Percentiles rank a stretch among this genome's conserved stretches.
Conservation (phyloP, 257 asterid genomes). For the Solanum peruvianum region DNA sequence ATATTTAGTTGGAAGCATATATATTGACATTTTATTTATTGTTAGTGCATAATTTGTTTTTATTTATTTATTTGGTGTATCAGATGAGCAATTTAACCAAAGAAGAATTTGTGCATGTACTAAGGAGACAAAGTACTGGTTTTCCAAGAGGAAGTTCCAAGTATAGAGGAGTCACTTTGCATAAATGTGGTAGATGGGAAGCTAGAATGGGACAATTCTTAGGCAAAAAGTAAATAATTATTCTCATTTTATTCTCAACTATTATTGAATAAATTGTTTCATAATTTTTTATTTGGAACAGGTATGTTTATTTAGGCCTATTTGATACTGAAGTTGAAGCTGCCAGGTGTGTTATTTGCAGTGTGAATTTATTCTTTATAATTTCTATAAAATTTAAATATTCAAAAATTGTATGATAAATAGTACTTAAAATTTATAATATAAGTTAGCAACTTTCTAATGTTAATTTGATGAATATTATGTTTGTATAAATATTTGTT, state of each 20-base stretch:
- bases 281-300: neutral
- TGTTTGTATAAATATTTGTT: no score
- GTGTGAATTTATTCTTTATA: neutral
- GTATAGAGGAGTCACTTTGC: constrained; percentile 81
- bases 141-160: constrained; percentile 83
- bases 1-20: neutral
- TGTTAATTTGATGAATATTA: neutral
- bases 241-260: neutral
- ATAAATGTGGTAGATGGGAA: constrained; percentile 95
- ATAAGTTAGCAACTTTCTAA: neutral
- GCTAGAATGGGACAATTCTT: constrained; percentile 79
- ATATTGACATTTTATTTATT: neutral
- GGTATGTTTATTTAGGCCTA: constrained; percentile 83
- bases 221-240: constrained; percentile 55
- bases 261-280: neutral
- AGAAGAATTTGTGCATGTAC: constrained; percentile 89
- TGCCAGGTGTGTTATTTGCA: constrained; percentile 40
- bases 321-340: constrained; percentile 90
- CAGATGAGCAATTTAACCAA: constrained; percentile 73
- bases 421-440: neutral
- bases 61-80: neutral
- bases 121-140: constrained; percentile 78
- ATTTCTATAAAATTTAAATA: neutral
- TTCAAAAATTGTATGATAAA: neutral
- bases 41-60: neutral